Conservation (phyloP, 495 filamentous ascomycete species). For the Entonaema liquescens region DNA sequence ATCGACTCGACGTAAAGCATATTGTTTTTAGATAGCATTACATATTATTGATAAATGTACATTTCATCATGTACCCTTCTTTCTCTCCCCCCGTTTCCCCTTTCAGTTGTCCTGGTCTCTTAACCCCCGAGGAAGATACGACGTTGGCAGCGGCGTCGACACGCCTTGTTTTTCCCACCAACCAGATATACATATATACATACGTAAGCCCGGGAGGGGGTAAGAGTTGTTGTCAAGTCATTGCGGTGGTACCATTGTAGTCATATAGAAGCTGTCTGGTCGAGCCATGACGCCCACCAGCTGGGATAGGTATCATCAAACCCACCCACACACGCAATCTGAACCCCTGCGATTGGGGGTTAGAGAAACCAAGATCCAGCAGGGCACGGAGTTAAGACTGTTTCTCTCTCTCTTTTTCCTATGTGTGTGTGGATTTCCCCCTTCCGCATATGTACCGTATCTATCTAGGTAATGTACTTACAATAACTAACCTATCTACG, state of each 20-base stretch:
- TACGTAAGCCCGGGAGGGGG: constrained; percentile 13
- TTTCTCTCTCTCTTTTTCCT: neutral
- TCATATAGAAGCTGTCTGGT: neutral
- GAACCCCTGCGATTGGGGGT: constrained; percentile 33
- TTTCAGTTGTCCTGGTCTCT: no score
- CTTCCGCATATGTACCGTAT: neutral
- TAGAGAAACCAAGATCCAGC: constrained; percentile 39
- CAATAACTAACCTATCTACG: neutral
- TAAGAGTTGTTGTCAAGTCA: neutral
- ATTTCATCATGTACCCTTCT: neutral
- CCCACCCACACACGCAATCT: constrained; percentile 14
- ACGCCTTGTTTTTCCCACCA: constrained; percentile 7
- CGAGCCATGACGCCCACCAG: neutral
- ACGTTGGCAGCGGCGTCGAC: constrained; percentile 4
- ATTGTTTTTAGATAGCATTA: neutral
- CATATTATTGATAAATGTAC: neutral
- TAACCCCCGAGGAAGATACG: constrained; percentile 21
- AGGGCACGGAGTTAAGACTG: constrained; percentile 33
- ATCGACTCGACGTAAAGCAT: no score
- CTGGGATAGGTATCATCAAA: constrained; percentile 29
- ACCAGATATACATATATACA: constrained; percentile 4
- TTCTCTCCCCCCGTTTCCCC: no score
- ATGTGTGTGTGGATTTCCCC: constrained; percentile 2
- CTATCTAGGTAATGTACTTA: neutral
- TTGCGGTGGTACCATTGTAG: neutral